Conservation (phyloP, 2,329 filamentous ascomycete genomes). For the Pseudocercospora eumusae region DNA sequence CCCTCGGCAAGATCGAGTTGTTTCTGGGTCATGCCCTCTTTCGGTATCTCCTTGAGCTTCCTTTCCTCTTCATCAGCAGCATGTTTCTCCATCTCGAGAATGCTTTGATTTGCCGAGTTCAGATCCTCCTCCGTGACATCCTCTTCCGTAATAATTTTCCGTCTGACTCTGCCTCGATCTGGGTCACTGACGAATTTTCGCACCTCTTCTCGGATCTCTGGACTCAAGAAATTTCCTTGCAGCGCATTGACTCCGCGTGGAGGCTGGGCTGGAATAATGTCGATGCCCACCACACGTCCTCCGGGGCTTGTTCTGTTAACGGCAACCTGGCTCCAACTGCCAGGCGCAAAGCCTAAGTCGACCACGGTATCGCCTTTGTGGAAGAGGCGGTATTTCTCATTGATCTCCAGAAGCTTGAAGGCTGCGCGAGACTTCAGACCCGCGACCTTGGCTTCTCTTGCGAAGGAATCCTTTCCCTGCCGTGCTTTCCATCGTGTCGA, state of each 20-base stretch:
- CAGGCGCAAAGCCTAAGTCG: slow-evolving; percentile 79
- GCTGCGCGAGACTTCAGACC: slow-evolving; percentile 87
- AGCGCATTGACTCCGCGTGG: slow-evolving; percentile 90
- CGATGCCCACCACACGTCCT: slow-evolving; percentile 80
- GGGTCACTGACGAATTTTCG: slow-evolving; percentile 72
- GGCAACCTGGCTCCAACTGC: slow-evolving; percentile 74
- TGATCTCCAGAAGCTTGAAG: slow-evolving; percentile 90
- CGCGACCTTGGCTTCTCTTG: slow-evolving; percentile 73
- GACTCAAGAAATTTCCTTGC: slow-evolving; percentile 87
- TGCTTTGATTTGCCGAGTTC: slow-evolving; percentile 54
- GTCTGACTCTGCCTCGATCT: slow-evolving; percentile 54
- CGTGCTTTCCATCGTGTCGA: slow-evolving; percentile 81
- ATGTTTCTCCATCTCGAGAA: slow-evolving; percentile 66
- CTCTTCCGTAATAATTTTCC: slow-evolving; percentile 33
- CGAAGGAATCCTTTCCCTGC: slow-evolving; percentile 71
- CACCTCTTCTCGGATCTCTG: slow-evolving; percentile 72
- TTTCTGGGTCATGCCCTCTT: slow-evolving; percentile 29
- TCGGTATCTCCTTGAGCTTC: slow-evolving; percentile 13
- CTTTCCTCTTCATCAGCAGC: slow-evolving; percentile 29
- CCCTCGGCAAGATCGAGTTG: slow-evolving; percentile 41
- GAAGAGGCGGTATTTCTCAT: slow-evolving; percentile 79
- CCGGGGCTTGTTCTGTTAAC: slow-evolving; percentile 72
- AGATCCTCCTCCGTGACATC: slow-evolving; percentile 44
- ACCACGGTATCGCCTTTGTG: slow-evolving; percentile 79
- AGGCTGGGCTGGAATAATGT: slow-evolving; percentile 88